Base-by-base conservation (phyloP, 1,284 basidiomycete species). In the Ustanciosporium gigantosporum region DNA sequence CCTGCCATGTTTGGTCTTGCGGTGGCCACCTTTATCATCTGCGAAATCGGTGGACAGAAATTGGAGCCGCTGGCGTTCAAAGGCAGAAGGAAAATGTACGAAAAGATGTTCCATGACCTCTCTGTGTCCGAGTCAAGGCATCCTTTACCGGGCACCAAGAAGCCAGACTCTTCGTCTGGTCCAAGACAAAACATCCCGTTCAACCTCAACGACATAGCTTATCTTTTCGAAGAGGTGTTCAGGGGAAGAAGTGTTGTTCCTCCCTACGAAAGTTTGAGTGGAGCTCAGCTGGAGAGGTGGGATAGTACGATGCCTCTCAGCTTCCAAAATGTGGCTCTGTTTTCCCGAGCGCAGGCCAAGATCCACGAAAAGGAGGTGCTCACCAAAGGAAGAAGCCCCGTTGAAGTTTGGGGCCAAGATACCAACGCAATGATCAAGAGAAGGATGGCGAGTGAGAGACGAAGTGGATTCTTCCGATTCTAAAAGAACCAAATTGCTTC, bases 1-100 rank as follows among this genome's bases (percentile, higher is more conserved):
- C 75, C 75, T 3, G 74, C 72, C 46, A 77, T 77, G 68, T 77
- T 77, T 42, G 75, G 75, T 0, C 43, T 77, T 8, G 73, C 72
- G 0, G 73, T 68, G 1, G 75, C 75, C 0, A 75, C 70, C 14
- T 76, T 66, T 40, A 67, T 77, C 45, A 43, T 77, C 20, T 76
- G 74, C 56, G 74, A 73, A 40, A 57, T 77, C 4, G 70, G 67
- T 14, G 58, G 68, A 8, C 55, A 73, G 36, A 52, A 66, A 37
- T 50, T 73, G 50, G 74, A 77, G 49, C 73, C 75, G 7, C 41
- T 76, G 1, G 60, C 70, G 1, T 65, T 66, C 52, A 74, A 74
- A 44, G 65, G 66, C 4, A 46, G 70, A 14, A 60, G 68, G 17
- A 73, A 73, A 43, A 49, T 70, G 29, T 73, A 70, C 46, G 74